Percentiles rank a stretch among this genome's conserved stretches.
Conservation (phyloP, 805 yeast genomes). For the Dipodascus albidus region DNA sequence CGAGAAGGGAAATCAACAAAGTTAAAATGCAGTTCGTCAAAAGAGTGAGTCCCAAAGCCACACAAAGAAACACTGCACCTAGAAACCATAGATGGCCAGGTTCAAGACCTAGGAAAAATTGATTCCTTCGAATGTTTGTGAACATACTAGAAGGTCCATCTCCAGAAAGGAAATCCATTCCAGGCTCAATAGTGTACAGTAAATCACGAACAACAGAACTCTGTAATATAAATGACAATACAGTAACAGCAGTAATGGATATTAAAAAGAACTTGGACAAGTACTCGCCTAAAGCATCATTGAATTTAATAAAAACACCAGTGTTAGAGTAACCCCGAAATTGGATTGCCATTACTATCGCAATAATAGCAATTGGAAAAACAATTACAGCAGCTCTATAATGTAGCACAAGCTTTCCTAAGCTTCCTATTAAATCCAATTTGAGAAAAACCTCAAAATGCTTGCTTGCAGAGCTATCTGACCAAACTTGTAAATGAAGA, state of each 20-base stretch:
- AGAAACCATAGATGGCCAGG: slow-evolving; percentile 43
- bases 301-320: slow-evolving; percentile 33
- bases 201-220: slow-evolving; percentile 29
- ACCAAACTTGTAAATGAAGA: slow-evolving; percentile 22
- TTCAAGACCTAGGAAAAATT: slow-evolving; percentile 56
- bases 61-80: slow-evolving; percentile 46
- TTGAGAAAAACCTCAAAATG: slow-evolving; percentile 15
- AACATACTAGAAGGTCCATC: slow-evolving; percentile 12
- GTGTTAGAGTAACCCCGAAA: slow-evolving; percentile 32
- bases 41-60: slow-evolving; percentile 33
- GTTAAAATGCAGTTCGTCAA: slow-evolving; percentile 17
- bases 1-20: background rate
- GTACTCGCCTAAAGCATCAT: slow-evolving; percentile 33
- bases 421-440: slow-evolving; percentile 44
- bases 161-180: slow-evolving; percentile 21
- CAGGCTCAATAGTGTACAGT: slow-evolving; percentile 37
- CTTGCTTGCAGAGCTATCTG: slow-evolving; percentile 16
- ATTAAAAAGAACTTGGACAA: slow-evolving; percentile 20
- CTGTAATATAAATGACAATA: slow-evolving; percentile 18
- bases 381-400: slow-evolving; percentile 64
- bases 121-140: slow-evolving; percentile 26
- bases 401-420: slow-evolving; percentile 56
- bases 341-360: slow-evolving; percentile 44
- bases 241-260: slow-evolving; percentile 19
- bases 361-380: slow-evolving; percentile 49